phyloP scores from a whole-genome alignment of 2,329 filamentous ascomycete genomes.

The Endothia cerciana region DNA sequence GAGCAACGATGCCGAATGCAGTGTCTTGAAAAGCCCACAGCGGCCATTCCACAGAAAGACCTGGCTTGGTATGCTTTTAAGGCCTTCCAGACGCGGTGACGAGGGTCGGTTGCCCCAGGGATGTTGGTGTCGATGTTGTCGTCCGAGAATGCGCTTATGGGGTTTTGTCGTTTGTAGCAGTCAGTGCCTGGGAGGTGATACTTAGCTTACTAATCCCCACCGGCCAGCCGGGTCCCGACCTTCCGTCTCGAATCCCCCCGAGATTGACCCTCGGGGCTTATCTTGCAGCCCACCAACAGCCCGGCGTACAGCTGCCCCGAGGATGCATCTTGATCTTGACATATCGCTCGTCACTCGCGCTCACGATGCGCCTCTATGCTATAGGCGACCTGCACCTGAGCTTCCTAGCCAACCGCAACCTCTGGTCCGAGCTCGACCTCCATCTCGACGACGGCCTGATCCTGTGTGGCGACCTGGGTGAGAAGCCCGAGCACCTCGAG shows the following conservation, averaged over 20 bases:
- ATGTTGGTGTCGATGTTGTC: not conserved
- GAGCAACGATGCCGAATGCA: too few relatives aligned
- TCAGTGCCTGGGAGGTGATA: too few relatives aligned
- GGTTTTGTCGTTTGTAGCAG: not conserved
- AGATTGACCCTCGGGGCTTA: not conserved
- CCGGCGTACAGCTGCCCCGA: not conserved
- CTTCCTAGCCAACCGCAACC: conserved; percentile 39
- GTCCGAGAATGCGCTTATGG: not conserved
- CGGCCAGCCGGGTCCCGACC: not conserved
- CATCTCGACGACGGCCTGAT: conserved; percentile 44
- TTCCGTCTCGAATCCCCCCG: not conserved
- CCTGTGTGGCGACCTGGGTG: conserved; percentile 43
- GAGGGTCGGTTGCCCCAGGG: not conserved
- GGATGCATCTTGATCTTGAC: not conserved
- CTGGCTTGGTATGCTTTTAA: not conserved
- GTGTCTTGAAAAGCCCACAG: not conserved
- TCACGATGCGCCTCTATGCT: conserved; percentile 39
- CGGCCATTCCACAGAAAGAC: not conserved
- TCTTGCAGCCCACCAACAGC: not conserved
- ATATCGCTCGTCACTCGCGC: not conserved
- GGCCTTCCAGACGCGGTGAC: not conserved
- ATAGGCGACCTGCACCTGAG: conserved; percentile 44
- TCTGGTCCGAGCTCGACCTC: conserved; percentile 36
- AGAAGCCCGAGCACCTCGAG: conserved; percentile 41
- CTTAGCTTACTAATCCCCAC: not conserved